These are phyloP conservation scores for Stagonosporopsis chrysanthemi DNA, from an alignment of 2,329 filamentous ascomycete genomes.

Conservation along the genomic window DNA sequence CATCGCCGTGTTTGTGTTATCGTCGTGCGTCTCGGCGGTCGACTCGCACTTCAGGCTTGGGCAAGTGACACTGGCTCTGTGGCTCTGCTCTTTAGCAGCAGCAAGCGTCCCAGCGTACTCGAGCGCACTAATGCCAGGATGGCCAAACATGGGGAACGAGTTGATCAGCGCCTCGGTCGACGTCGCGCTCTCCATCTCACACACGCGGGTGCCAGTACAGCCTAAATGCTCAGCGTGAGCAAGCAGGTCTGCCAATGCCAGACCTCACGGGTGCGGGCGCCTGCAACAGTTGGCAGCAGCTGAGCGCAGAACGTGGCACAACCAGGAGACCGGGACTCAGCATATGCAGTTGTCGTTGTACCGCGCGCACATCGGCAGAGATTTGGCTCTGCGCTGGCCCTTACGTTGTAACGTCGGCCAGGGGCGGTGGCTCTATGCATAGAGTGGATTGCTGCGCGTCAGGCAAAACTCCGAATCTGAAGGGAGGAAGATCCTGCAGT, in stretches of 20 bases:
- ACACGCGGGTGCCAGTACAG: slow-evolving; percentile 19
- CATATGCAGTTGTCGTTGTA: slow-evolving; percentile 33
- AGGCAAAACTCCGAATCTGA: slow-evolving; percentile 26
- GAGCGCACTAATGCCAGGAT: slow-evolving; percentile 44
- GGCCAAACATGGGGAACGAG: slow-evolving; percentile 43
- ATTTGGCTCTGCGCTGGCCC: slow-evolving; percentile 25
- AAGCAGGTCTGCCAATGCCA: slow-evolving; percentile 17
- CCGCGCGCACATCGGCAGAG: slow-evolving; percentile 8
- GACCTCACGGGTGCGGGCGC: slow-evolving; percentile 15
- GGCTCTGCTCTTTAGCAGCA: slow-evolving; percentile 23
- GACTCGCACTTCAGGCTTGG: slow-evolving; percentile 32
- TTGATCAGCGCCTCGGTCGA: slow-evolving; percentile 34
- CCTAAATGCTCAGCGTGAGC: slow-evolving; percentile 24
- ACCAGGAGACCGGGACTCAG: slow-evolving; percentile 30
- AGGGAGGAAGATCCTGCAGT: slow-evolving; percentile 31
- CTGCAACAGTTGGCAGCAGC: slow-evolving; percentile 20
- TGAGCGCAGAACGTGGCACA: slow-evolving; percentile 33
- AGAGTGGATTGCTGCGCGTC: slow-evolving; percentile 24
- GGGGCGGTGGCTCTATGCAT: slow-evolving; percentile 25
- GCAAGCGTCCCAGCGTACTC: slow-evolving; percentile 40
- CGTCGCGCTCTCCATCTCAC: slow-evolving; percentile 24
- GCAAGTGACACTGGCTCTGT: slow-evolving; percentile 25
- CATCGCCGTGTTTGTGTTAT: slow-evolving; percentile 25
- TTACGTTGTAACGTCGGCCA: slow-evolving; percentile 33
- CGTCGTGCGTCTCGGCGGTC: slow-evolving; percentile 27